Evolutionary conservation across 1,284 basidiomycete genomes (phyloP).

Genomic region (Vanrija sp.): DNA sequence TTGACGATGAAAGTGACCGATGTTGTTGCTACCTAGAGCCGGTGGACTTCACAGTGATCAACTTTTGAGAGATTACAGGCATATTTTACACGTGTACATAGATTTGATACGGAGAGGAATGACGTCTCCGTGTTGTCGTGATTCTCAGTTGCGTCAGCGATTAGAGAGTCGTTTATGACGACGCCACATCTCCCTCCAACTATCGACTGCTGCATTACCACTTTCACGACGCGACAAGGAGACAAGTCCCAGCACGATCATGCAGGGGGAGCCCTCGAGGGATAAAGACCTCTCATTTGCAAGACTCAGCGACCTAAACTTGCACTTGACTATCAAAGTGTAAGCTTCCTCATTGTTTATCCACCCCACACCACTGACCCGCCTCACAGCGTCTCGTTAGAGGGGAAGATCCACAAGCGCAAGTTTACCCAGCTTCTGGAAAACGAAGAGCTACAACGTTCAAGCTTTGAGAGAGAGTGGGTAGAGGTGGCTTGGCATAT

Average conservation of each 20-base stretch:
- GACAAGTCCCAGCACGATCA: conserved; percentile 3
- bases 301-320: conserved; percentile 75
- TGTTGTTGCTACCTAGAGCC: neutral
- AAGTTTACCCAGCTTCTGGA: conserved; percentile 71
- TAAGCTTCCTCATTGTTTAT: conserved; percentile 46
- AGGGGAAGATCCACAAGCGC: conserved; percentile 65
- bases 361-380: conserved; percentile 1
- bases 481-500: conserved; percentile 30
- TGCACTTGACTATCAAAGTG: conserved; percentile 85
- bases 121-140: conserved; percentile 1
- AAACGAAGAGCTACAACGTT: conserved; percentile 70
- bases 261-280: conserved; percentile 33
- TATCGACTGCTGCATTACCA: neutral
- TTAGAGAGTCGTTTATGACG: too few species aligned
- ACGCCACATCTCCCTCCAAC: too few species aligned
- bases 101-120: conserved; percentile 1
- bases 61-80: conserved; percentile 11
- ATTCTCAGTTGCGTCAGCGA: too few species aligned
- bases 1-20: neutral
- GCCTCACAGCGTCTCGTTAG: conserved; percentile 67
- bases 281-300: conserved; percentile 80
- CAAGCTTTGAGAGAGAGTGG: conserved; percentile 72
- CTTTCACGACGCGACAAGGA: neutral
- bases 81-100: neutral
- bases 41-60: neutral